Base-by-base conservation (phyloP, 306 rosid species). In the Casuarina glauca region DNA sequence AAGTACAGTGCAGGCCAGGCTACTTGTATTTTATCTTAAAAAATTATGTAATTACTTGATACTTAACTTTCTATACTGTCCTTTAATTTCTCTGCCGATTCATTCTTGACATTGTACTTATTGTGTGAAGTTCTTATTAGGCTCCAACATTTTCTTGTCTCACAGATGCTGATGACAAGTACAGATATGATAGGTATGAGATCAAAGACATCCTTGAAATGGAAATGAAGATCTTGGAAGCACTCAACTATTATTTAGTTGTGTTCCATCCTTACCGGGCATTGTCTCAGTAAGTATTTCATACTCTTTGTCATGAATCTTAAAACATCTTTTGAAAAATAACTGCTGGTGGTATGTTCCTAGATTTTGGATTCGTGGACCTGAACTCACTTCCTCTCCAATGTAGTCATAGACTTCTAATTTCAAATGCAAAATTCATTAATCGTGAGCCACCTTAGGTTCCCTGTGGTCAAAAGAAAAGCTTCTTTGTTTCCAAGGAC, bases 181-280 rank as follows among this genome's bases (percentile, higher is more conserved):
- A 90, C 55, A 89, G 88, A 77, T 94, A 81, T 64, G 97, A 90
- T 64, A 89, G 88, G 76, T 94, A 82, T 67, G 97, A 92, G 78
- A 89, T 94, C 89, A 94, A 92, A 80, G 97, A 94, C 86, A 90
- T 94, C 76, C 96, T 94, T 76, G 97, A 92, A 87, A 94, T 94
- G 98, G 97, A 94, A 87, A 94, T 94, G 97, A 94, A 92, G 91
- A 81, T 94, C 80, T 81, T 94, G 81, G 98, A 94, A 89, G 98
- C 97, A 36, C 91, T 94, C 76, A 85, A 94, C 82, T 94, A 92
- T 83, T 94, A 92, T 78, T 77, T 94, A 74, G 98, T 94, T 86
- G 90, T 94, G 76, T 94, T 89, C 86, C 98, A 94, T 82, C 98
- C 97, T 26, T 94, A 94, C 79, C 94, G 91, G 10, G 89, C 98